Evolutionary conservation across 2,329 filamentous ascomycete genomes (phyloP).

Genomic region (Rutstroemia sp.): DNA sequence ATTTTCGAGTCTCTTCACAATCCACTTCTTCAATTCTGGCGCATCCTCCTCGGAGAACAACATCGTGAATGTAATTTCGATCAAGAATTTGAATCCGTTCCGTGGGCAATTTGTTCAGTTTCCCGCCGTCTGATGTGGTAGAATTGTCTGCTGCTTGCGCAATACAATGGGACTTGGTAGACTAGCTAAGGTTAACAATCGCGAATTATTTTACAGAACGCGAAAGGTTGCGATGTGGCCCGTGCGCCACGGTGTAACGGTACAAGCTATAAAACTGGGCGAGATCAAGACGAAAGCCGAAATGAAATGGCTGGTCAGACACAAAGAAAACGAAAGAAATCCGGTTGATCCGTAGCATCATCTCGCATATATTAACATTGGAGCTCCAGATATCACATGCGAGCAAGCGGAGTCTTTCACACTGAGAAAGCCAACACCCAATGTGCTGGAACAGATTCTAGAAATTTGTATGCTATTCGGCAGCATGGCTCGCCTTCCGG

Average conservation of each 20-base stretch:
- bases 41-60: slow-evolving; percentile 56
- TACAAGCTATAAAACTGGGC: not conserved
- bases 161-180: not conserved
- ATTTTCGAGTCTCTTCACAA: slow-evolving; percentile 68
- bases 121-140: no score
- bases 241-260: not conserved
- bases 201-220: not conserved
- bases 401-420: no score
- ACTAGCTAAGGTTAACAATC: not conserved
- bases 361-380: no score
- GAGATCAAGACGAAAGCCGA: not conserved
- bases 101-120: no score
- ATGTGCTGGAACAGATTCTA: no score
- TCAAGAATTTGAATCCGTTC: not conserved
- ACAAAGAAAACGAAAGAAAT: no score
- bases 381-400: no score
- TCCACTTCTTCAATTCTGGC: slow-evolving; percentile 64
- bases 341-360: no score
- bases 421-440: no score
- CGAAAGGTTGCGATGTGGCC: slow-evolving; percentile 1
- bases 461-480: no score
- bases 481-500: no score
- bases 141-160: not conserved
- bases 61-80: slow-evolving; percentile 36
- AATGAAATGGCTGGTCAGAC: not conserved